Evolutionary conservation across 495 filamentous ascomycete species (phyloP), one percentile per base, ranked within the genome.

Genomic region (Usnea hakonensis): DNA sequence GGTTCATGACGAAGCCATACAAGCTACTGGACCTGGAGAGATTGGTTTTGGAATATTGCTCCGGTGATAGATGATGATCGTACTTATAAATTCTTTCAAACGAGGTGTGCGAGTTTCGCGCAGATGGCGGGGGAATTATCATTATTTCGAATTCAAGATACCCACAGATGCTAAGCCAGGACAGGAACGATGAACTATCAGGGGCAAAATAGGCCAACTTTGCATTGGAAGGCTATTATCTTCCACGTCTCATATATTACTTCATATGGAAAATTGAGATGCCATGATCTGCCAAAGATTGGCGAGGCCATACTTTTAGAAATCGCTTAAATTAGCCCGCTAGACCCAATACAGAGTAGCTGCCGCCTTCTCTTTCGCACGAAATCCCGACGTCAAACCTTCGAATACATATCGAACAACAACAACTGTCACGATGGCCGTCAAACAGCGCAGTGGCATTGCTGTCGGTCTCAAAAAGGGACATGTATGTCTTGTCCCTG

Each of bases 381-480:
- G 58, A 23, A 46, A 35, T 23, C 23, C 5, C 0, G 36, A 52
- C 40, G 23, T 16, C 38, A n/a, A 46, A n/a, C n/a, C 32, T 50
- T 16, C 46, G 30, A 9, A 36, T 23, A 19, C 3, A 35, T 38
- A 53, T 44, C 53, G n/a, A 61, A 33, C 55, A 40, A 61, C 44
- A 19, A 38, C 52, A 36, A 53, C 54, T 53, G 70, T 58, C 68
- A 60, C 63, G 73, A 87, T 85, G 82, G 81, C 80, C 62, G 66
- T 74, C 65, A 78, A 80, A 73, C 83, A 85, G 77, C 83, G 85
- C 73, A 83, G 81, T 76, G 90, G 90, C 78, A 82, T 96, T 71
- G 80, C 85, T 77, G 79, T 86, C 74, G 92, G 92, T 73, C 75
- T 90, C 72, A 95, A 97, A 81, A 86, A 84, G 75, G 92, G 92